phyloP scores from a whole-genome alignment of 192 early-diverging fungal species.

The Thoreauomyces humboldtii region DNA sequence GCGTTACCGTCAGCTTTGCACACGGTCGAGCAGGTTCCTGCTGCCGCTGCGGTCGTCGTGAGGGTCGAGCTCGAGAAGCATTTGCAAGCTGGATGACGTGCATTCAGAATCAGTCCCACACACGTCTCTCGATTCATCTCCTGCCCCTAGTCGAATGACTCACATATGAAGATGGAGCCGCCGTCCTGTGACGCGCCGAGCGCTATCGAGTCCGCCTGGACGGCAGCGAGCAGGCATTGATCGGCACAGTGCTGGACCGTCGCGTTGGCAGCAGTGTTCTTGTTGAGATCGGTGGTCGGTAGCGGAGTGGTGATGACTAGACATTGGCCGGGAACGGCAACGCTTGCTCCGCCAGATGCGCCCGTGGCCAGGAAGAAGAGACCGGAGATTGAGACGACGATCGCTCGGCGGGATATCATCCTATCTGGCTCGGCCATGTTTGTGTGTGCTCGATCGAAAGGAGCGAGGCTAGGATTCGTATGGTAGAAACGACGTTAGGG shows the following conservation, averaged over 20 bases:
- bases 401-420: too few relatives aligned
- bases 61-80: not conserved
- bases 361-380: not conserved
- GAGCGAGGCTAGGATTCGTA: not conserved
- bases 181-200: not conserved
- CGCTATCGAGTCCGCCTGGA: not conserved
- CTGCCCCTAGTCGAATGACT: too few relatives aligned
- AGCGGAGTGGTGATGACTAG: not conserved
- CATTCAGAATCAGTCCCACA: too few relatives aligned
- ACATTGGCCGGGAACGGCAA: not conserved
- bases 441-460: not conserved
- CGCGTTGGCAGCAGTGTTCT: not conserved
- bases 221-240: not conserved
- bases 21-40: not conserved
- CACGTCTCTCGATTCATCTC: too few relatives aligned
- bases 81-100: not conserved
- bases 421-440: too few relatives aligned
- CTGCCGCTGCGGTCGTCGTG: not conserved
- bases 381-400: too few relatives aligned
- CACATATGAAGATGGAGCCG: not conserved
- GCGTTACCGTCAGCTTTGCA: slow-evolving; percentile 2
- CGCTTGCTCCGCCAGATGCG: not conserved
- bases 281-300: not conserved
- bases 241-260: slow-evolving; percentile 9
- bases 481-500: too few relatives aligned